Evolutionary conservation across 768 basidiomycete species (phyloP).

Genomic region (Amanita phalloides): DNA sequence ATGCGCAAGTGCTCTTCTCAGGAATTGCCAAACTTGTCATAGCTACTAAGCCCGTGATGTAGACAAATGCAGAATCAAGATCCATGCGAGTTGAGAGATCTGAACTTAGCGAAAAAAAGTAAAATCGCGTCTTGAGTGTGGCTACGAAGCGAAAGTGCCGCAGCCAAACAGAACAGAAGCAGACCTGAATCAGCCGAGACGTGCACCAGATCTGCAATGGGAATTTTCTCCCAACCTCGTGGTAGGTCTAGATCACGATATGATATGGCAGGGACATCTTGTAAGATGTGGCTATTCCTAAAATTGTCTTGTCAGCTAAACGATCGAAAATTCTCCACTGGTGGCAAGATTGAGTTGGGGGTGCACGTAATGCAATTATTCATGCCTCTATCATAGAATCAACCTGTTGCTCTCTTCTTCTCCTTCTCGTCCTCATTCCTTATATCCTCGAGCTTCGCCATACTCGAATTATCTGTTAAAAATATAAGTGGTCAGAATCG

Average conservation of each 20-base stretch:
- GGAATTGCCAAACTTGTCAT: slow-evolving; percentile 1
- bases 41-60: neutral
- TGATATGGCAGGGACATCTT: slow-evolving; percentile 2
- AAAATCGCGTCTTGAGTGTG: neutral
- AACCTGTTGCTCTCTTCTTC: slow-evolving; percentile 42
- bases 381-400: slow-evolving; percentile 6
- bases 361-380: slow-evolving; percentile 11
- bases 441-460: slow-evolving; percentile 12
- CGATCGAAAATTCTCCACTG: neutral
- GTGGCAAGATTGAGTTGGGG: slow-evolving; percentile 2
- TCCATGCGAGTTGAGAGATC: slow-evolving; percentile 1
- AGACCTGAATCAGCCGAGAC: slow-evolving; percentile 16
- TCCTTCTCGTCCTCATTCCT: slow-evolving; percentile 29
- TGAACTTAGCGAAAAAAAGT: neutral
- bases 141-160: neutral
- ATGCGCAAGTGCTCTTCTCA: neutral
- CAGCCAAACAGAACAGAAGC: slow-evolving; percentile 19
- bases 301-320: neutral
- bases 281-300: slow-evolving; percentile 8
- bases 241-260: neutral
- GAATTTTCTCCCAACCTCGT: slow-evolving; percentile 5
- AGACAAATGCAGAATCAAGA: neutral
- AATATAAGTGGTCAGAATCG: slow-evolving; percentile 15
- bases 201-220: slow-evolving; percentile 11
- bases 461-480: slow-evolving; percentile 12